Conservation (phyloP, 2,329 filamentous ascomycete genomes). For the Phyllosticta capitalensis region DNA sequence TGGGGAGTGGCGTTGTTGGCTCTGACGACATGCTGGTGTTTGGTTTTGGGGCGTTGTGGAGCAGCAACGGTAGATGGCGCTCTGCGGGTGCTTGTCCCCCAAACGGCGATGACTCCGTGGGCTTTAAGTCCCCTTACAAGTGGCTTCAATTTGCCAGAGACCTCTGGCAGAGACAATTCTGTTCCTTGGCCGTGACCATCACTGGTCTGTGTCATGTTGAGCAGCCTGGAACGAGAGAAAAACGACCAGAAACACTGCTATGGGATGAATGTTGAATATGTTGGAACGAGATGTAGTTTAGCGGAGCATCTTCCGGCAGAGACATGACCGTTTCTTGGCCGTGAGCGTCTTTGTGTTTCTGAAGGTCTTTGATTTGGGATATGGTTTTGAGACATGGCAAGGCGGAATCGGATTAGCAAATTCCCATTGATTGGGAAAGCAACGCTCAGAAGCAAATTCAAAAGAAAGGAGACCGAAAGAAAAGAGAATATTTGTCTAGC, state of each 20-base stretch:
- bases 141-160: not conserved
- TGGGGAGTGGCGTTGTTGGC: not conserved
- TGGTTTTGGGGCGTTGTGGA: too few relatives aligned
- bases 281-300: not conserved
- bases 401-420: too few relatives aligned
- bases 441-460: too few relatives aligned
- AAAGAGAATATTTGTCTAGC: too few relatives aligned
- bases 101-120: not conserved
- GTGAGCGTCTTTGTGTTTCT: not conserved
- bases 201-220: not conserved
- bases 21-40: too few relatives aligned
- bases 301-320: not conserved
- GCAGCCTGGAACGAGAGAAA: not conserved
- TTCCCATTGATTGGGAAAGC: too few relatives aligned
- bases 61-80: not conserved
- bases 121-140: not conserved
- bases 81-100: not conserved
- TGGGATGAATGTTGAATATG: not conserved
- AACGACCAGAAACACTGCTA: not conserved
- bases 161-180: not conserved
- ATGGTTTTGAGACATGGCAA: too few relatives aligned
- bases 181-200: not conserved
- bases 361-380: too few relatives aligned
- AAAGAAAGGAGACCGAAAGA: too few relatives aligned
- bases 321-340: not conserved